Conservation (phyloP, 2,329 filamentous ascomycete genomes). For the Cyphellophora europaea region DNA sequence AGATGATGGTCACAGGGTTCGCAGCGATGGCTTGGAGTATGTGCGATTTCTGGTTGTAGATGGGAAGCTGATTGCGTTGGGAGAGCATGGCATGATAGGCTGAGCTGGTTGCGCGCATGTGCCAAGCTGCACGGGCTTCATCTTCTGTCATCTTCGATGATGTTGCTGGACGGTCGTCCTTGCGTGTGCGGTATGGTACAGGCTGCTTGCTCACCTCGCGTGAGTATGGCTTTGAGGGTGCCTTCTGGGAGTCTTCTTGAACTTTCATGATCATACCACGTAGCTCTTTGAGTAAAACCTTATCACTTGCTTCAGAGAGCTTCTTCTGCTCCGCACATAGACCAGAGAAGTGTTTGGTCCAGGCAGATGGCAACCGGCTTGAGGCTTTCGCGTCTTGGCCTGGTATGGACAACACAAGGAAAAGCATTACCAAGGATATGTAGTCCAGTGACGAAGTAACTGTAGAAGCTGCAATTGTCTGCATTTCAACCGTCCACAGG, state of each 20-base stretch:
- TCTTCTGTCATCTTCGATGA: too few species aligned
- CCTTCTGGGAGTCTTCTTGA: too few species aligned
- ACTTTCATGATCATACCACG: slow-evolving; percentile 30
- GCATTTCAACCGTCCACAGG: slow-evolving; percentile 61
- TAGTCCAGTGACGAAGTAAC: slow-evolving; percentile 77
- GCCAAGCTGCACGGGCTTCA: slow-evolving; percentile 9
- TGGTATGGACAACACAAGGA: slow-evolving; percentile 68
- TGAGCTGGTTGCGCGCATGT: slow-evolving; percentile 7
- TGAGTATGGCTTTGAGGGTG: too few species aligned
- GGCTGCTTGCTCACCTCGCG: not conserved
- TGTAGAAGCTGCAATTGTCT: slow-evolving; percentile 62
- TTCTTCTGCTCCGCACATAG: slow-evolving; percentile 62
- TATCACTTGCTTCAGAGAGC: slow-evolving; percentile 61
- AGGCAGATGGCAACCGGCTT: slow-evolving; percentile 65
- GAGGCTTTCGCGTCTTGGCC: slow-evolving; percentile 79
- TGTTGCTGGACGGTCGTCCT: too few species aligned
- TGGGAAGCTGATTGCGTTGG: slow-evolving; percentile 72
- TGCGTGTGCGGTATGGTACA: too few species aligned
- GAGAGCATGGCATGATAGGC: slow-evolving; percentile 69
- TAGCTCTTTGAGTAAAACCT: slow-evolving; percentile 57
- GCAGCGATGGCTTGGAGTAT: slow-evolving; percentile 68
- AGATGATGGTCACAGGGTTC: slow-evolving; percentile 84
- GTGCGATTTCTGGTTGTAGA: slow-evolving; percentile 73
- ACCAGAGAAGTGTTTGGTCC: slow-evolving; percentile 80
- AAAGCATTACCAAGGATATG: slow-evolving; percentile 71